phyloP scores from a whole-genome alignment of 176 grass and related monocot genomes.

The Carex parvula region DNA sequence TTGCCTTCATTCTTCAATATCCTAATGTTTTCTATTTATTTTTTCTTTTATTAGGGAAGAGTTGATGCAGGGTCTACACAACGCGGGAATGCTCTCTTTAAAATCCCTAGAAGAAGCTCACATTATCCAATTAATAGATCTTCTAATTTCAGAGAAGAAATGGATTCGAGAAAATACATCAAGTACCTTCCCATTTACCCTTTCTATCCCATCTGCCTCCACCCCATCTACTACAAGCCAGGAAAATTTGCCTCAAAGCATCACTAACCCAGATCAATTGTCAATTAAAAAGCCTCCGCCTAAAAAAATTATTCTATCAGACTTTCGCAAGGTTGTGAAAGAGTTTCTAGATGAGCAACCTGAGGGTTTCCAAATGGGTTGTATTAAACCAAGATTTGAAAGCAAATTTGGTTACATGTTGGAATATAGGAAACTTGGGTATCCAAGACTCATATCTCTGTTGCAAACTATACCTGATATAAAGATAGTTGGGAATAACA shows the following conservation, averaged over 20 bases:
- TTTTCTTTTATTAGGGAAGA: conserved; percentile 17
- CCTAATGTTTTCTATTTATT: conserved; percentile 6
- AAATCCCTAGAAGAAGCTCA: conserved; percentile 11
- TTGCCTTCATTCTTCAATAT: background rate
- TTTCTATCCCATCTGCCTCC: conserved; percentile 7
- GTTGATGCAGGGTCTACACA: conserved; percentile 13
- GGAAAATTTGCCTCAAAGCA: background rate
- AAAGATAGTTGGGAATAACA: conserved; percentile 19
- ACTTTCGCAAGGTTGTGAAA: conserved; percentile 52
- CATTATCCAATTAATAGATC: conserved; percentile 25
- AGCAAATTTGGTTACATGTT: conserved; percentile 58
- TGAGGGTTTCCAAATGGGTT: conserved; percentile 57
- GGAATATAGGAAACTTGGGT: conserved; percentile 57
- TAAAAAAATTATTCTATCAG: conserved; percentile 57
- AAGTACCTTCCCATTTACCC: background rate
- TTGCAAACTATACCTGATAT: conserved; percentile 74
- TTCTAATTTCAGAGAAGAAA: conserved; percentile 28
- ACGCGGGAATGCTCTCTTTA: background rate
- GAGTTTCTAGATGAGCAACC: conserved; percentile 57
- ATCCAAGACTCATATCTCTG: conserved; percentile 45
- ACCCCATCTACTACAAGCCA: background rate
- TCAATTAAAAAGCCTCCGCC: background rate
- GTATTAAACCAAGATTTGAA: conserved; percentile 48
- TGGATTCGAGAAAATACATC: conserved; percentile 16
- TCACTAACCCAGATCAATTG: background rate